Evolutionary conservation across 129 eudicot genomes (phyloP), one percentile per base, ranked within the genome.

Genomic region (Arctium lappa): DNA sequence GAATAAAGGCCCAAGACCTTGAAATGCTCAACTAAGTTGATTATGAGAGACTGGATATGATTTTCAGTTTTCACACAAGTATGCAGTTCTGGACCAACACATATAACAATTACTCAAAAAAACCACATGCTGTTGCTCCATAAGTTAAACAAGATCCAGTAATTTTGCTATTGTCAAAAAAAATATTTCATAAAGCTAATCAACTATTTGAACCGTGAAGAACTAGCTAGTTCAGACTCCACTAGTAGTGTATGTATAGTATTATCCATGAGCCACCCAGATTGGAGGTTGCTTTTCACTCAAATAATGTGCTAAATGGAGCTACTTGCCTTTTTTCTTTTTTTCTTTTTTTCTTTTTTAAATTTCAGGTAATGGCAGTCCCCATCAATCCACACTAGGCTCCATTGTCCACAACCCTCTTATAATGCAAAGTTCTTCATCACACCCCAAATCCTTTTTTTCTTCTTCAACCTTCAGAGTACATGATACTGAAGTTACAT

Each of bases 321-420:
- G 71, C 81, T 27, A 39, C 69, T 72, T 18, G 22, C n/a, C 16
- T 56, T 40, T 8, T 11, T 12, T 42, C 8, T 12, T 42, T 42
- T 8, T 12, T 12, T 42, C 8, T 63, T 62, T 76, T 75, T n/a
- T n/a, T n/a, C n/a, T n/a, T n/a, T n/a, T n/a, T n/a, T n/a, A n/a
- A n/a, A 31, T 37, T 46, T 32, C 40, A 60, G 63, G 82, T 44
- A 48, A 86, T 81, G 86, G 80, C 31, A 72, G 86, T 81, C 83
- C 69, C 79, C 48, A 37, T 77, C 80, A 81, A 85, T 76, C 88
- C 76, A 75, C 69, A 34, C 69, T 50, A 33, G 6, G 22, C 8
- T 50, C 74, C 50, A 69, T 30, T 60, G 70, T 29, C 74, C 82
- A 85, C 82, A 79, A 80, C 27, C 63, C 27, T 71, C 79, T 72